phyloP scores from a whole-genome alignment of 352 stramenopile genomes.

The Phytophthora constricta region DNA sequence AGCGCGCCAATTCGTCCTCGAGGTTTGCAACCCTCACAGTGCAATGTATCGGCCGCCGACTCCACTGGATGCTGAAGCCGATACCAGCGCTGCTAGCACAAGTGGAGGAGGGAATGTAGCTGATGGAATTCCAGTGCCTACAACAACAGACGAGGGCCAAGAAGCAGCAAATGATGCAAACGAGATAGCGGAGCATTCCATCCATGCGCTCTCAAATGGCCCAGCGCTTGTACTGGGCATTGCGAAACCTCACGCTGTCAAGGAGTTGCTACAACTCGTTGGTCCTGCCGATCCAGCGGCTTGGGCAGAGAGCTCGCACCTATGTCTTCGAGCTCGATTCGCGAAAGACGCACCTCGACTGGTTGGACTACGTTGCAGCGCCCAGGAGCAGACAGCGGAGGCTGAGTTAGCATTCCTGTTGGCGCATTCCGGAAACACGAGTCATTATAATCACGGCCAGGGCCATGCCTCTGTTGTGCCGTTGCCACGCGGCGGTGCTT shows the following conservation, averaged over 20 bases:
- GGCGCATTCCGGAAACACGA: constrained; percentile 24
- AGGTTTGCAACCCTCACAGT: constrained; percentile 48
- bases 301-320: constrained; percentile 30
- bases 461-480: constrained; percentile 3
- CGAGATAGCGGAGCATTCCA: constrained; percentile 30
- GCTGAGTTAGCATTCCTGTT: constrained; percentile 59
- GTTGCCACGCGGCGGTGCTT: constrained; percentile 2
- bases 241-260: constrained; percentile 54
- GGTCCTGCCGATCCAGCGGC: constrained; percentile 36
- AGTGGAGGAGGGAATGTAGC: neutral
- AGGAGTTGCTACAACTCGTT: constrained; percentile 61
- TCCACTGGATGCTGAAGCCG: constrained; percentile 11
- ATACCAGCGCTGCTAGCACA: neutral
- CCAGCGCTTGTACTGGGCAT: constrained; percentile 55
- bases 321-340: constrained; percentile 51
- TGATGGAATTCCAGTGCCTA: neutral
- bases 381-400: constrained; percentile 36
- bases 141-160: neutral
- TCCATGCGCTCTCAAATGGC: constrained; percentile 37
- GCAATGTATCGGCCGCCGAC: constrained; percentile 22
- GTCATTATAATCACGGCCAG: constrained; percentile 6
- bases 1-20: constrained; percentile 44
- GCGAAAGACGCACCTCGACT: constrained; percentile 37
- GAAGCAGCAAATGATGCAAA: constrained; percentile 11
- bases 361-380: constrained; percentile 53